Evolutionary conservation across 768 basidiomycete species (phyloP), one percentile per base, ranked within the genome.

Genomic region (Suillus subluteus): DNA sequence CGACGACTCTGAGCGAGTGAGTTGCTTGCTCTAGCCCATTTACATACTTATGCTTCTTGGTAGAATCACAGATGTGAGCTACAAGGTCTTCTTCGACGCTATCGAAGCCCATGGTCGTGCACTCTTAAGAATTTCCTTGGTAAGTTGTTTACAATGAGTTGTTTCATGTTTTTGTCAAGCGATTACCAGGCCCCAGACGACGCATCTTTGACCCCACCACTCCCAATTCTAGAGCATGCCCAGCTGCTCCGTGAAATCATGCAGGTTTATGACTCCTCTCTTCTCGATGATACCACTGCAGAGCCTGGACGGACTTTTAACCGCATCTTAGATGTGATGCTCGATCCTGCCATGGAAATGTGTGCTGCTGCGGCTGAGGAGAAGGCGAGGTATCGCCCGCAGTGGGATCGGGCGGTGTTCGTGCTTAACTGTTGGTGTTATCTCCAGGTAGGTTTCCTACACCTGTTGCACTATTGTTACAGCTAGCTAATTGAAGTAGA

Each of bases 181-280:
- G 9, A 38, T 38, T 2, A 65, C 40, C 65, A 91, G 90, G 89
- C 90, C 56, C 74, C 82, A 30, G 87, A 93, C 52, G 95, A 96
- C 68, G 80, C 86, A 0, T 86, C 90, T 0, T 79, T 91, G 7
- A 83, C 86, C 2, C 91, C 96, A 2, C 95, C 96, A 0, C 81
- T 91, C 7, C 81, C 86, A 0, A 87, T 99, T 23, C 85, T 95
- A 41, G 95, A 98, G 69, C 89, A 95, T 52, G 84, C 87, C 0
- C 91, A 94, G 67, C 88, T 94, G 65, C 82, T 99, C 11, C 89
- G 92, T 15, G 95, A 98, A 75, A 88, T 98, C 69, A 91, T 96
- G 88, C 78, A 83, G 1, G 95, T 98, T 6, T 96, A 97, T 75
- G 88, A 93, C 41, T 91, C 92, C 0, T 96, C 96, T 0, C 84